A percentile compares a stretch with the other conserved stretches of the same genome.
These are phyloP conservation scores for Boletus bicolor DNA, from an alignment of 768 basidiomycete species.

Conservation along the genomic window DNA sequence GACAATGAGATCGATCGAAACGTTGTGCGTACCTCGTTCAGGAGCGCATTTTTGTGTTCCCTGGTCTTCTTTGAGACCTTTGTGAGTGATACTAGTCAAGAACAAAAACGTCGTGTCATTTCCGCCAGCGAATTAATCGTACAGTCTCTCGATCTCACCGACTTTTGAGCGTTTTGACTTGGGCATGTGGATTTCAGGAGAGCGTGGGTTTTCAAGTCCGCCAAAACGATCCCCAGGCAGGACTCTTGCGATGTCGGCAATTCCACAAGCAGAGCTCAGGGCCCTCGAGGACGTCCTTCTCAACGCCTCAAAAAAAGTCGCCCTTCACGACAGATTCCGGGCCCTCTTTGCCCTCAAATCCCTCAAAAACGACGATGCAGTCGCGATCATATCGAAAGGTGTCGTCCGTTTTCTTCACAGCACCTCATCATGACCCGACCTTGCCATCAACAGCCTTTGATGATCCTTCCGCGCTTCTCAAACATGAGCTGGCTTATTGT, in stretches of 20 bases:
- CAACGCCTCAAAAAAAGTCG: constrained; percentile 66
- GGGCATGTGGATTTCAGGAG: constrained; percentile 55
- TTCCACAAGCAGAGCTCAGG: constrained; percentile 53
- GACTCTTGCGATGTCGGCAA: constrained; percentile 29
- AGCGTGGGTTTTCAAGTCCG: constrained; percentile 47
- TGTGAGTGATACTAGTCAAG: constrained; percentile 75
- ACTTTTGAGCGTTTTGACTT: constrained; percentile 86
- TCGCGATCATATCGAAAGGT: constrained; percentile 86
- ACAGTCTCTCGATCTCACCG: constrained; percentile 48
- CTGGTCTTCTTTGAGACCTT: constrained; percentile 92
- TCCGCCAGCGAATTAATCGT: neutral
- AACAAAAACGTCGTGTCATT: constrained; percentile 13
- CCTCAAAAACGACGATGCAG: constrained; percentile 72
- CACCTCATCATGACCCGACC: neutral
- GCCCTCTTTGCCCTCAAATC: constrained; percentile 92
- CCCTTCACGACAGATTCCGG: constrained; percentile 84
- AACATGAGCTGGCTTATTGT: constrained; percentile 97
- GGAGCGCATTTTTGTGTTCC: constrained; percentile 82
- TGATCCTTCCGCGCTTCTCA: constrained; percentile 86
- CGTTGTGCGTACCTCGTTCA: constrained; percentile 60
- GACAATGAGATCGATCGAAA: constrained; percentile 6
- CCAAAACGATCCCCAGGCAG: constrained; percentile 27
- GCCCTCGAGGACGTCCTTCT: constrained; percentile 74
- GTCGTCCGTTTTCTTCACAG: constrained; percentile 9
- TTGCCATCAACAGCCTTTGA: constrained; percentile 56